phyloP scores from a whole-genome alignment of 2,329 filamentous ascomycete genomes.

The Phoma sp. region DNA sequence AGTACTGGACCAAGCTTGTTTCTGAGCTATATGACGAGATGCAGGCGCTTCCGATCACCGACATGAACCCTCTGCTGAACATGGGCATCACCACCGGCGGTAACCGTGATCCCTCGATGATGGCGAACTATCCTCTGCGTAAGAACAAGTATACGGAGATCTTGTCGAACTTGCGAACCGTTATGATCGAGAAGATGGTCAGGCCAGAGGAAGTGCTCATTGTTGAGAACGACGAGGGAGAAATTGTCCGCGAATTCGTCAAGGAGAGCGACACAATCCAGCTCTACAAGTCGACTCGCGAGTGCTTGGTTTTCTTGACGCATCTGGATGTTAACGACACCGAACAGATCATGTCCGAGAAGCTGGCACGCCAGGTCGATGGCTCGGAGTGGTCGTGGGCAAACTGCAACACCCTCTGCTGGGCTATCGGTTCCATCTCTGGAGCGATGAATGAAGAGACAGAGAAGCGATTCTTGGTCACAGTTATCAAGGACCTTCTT shows the following conservation, averaged over 20 bases:
- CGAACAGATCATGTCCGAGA: constrained; percentile 99
- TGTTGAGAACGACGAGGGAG: constrained; percentile 99
- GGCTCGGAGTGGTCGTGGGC: constrained; percentile 98
- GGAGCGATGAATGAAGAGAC: constrained; percentile 99
- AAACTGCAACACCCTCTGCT: constrained; percentile 99
- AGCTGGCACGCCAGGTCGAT: constrained; percentile 93
- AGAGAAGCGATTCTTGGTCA: constrained; percentile 97
- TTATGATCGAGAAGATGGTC: constrained; percentile 99
- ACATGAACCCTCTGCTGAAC: constrained; percentile 86
- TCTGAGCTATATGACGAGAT: constrained; percentile 99
- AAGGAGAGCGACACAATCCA: constrained; percentile 99
- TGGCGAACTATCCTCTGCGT: constrained; percentile 89
- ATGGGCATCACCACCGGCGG: constrained; percentile 81
- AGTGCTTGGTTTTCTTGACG: constrained; percentile 95
- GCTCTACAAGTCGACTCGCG: constrained; percentile 97
- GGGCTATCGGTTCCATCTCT: constrained; percentile 98
- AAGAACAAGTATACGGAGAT: constrained; percentile 99
- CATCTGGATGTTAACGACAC: constrained; percentile 97
- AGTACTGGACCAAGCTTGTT: constrained; percentile 99
- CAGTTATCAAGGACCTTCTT: constrained; percentile 96
- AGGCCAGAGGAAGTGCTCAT: constrained; percentile 96
- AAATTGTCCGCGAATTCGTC: constrained; percentile 98
- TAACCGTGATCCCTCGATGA: constrained; percentile 81
- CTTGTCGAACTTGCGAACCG: constrained; percentile 88
- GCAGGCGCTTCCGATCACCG: constrained; percentile 92